These are phyloP conservation scores for Boletus edulis DNA, from an alignment of 768 basidiomycete genomes.

Conservation along the genomic window DNA sequence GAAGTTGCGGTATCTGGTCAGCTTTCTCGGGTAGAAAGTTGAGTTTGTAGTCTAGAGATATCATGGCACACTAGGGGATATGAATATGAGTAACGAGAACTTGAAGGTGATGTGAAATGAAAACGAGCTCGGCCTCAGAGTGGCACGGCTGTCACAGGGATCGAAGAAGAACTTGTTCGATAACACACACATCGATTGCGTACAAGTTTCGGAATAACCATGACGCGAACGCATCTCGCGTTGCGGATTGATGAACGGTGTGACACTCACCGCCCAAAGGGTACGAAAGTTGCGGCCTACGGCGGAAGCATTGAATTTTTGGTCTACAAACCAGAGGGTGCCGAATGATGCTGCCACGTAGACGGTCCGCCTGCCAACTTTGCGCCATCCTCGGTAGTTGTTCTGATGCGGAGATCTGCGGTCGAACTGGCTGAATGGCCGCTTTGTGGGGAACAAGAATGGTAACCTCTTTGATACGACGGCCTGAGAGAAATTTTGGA, in stretches of 20 bases:
- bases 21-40: conserved; percentile 78
- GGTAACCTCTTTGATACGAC: neutral
- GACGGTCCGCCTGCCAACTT: conserved; percentile 18
- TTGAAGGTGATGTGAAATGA: neutral
- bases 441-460: neutral
- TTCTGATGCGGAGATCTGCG: neutral
- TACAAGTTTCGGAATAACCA: too few relatives aligned
- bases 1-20: conserved; percentile 73
- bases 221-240: neutral
- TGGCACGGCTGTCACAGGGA: neutral
- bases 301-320: conserved; percentile 48
- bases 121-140: neutral
- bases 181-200: too few relatives aligned
- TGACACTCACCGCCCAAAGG: conserved; percentile 45
- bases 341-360: conserved; percentile 29
- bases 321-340: conserved; percentile 38
- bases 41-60: conserved; percentile 81
- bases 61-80: conserved; percentile 53
- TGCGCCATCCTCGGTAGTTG: conserved; percentile 8
- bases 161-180: too few relatives aligned
- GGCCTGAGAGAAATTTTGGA: neutral
- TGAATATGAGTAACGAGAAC: neutral
- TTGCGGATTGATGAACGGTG: neutral
- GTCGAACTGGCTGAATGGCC: neutral
- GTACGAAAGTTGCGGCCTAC: conserved; percentile 47